phyloP scores from a whole-genome alignment of 1,139 yeast species.

The Groenewaldozyma sp. region DNA sequence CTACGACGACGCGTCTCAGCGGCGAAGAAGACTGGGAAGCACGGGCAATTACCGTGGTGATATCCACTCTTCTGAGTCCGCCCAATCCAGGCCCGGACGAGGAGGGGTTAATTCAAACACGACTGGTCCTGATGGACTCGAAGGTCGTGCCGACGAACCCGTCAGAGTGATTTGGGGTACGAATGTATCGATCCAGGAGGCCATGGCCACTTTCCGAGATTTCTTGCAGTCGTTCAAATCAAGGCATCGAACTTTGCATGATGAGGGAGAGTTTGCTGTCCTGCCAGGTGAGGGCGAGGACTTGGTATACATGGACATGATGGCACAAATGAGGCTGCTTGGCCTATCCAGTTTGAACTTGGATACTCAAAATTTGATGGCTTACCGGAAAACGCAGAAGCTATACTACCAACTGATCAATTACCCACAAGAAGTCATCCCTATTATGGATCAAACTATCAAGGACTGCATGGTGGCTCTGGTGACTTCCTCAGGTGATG shows the following conservation, averaged over 20 bases:
- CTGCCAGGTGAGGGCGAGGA: conserved; percentile 59
- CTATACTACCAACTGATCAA: conserved; percentile 77
- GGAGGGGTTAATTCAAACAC: conserved; percentile 16
- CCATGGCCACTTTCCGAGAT: conserved; percentile 67
- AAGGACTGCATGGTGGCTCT: conserved; percentile 83
- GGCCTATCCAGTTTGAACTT: conserved; percentile 78
- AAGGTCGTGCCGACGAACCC: conserved; percentile 45
- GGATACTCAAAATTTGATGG: conserved; percentile 70
- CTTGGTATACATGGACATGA: conserved; percentile 60
- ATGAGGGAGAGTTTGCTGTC: conserved; percentile 36
- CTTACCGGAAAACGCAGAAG: conserved; percentile 68
- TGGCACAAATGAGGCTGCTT: conserved; percentile 64
- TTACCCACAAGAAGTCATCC: conserved; percentile 94
- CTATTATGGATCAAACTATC: conserved; percentile 93
- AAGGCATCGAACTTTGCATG: conserved; percentile 59
- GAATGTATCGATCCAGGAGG: conserved; percentile 84
- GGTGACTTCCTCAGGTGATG: conserved; percentile 42
- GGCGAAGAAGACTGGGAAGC: not conserved
- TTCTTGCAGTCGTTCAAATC: conserved; percentile 77
- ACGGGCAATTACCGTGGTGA: not conserved
- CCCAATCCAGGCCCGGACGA: not conserved
- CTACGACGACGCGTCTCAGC: not conserved
- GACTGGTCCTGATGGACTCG: conserved; percentile 16
- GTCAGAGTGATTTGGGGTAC: conserved; percentile 98
- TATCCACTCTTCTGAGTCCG: conserved; percentile 1